phyloP scores from a whole-genome alignment of 75 land plant genomes.

The Ceratopteris richardii region DNA sequence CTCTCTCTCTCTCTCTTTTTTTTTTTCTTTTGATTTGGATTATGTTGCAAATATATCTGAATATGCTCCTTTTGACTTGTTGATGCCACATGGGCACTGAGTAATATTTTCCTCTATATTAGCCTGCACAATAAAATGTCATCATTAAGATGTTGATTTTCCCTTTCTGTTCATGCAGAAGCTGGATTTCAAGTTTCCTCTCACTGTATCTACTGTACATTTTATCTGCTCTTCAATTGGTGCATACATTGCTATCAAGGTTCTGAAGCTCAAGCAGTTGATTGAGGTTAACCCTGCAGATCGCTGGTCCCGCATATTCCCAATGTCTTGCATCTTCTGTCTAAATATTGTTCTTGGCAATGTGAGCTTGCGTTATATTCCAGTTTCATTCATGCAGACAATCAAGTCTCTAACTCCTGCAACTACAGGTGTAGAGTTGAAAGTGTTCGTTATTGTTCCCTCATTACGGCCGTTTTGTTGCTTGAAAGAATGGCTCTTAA shows the following conservation, averaged over 20 bases:
- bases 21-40: background rate
- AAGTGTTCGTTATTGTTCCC: too few species aligned
- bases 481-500: too few species aligned
- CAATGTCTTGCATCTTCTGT: slow-evolving; percentile 94
- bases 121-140: too few species aligned
- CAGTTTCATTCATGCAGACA: slow-evolving; percentile 98
- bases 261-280: slow-evolving; percentile 76
- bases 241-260: slow-evolving; percentile 65
- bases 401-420: slow-evolving; percentile 97
- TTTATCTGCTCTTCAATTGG: slow-evolving; percentile 84
- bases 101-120: too few species aligned
- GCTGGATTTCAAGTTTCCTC: slow-evolving; percentile 87
- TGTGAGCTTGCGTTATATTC: slow-evolving; percentile 89
- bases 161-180: slow-evolving; percentile 40
- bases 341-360: slow-evolving; percentile 95
- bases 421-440: slow-evolving; percentile 76
- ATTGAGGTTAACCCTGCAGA: slow-evolving; percentile 81
- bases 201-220: slow-evolving; percentile 83
- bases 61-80: background rate
- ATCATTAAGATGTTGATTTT: too few species aligned
- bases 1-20: slow-evolving; percentile 11
- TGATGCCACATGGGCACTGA: background rate
- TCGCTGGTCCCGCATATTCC: slow-evolving; percentile 81
- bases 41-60: background rate
- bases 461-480: too few species aligned